Evolutionary conservation across 345 rosid genomes (phyloP).

Genomic region (Luvunga scandens): DNA sequence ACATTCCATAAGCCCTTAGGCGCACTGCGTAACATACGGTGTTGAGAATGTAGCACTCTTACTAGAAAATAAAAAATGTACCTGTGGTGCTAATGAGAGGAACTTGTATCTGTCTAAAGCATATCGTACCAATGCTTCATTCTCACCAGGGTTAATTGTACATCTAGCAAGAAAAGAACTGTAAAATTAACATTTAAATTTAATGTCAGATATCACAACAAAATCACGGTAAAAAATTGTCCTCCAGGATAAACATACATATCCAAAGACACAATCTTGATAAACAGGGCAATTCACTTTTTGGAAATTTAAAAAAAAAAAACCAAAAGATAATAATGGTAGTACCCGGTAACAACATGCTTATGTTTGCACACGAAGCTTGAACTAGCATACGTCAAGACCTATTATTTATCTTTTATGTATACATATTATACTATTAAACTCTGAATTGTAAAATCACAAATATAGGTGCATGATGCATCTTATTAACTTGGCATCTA

Average conservation of each 20-base stretch:
- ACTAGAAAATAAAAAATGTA: slow-evolving; percentile 11
- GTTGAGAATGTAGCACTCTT: not conserved
- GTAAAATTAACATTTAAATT: not conserved
- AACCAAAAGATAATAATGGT: not conserved
- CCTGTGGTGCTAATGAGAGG: slow-evolving; percentile 89
- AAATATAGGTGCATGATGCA: not conserved
- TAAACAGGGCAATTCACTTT: not conserved
- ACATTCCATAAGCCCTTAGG: not conserved
- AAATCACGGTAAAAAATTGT: not conserved
- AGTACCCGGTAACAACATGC: not conserved
- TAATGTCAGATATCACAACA: not conserved
- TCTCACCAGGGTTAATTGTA: slow-evolving; percentile 95
- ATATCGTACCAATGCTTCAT: slow-evolving; percentile 88
- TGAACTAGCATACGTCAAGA: not conserved
- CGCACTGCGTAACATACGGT: not conserved
- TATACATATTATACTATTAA: not conserved
- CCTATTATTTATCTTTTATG: not conserved
- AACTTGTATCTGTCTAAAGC: slow-evolving; percentile 81
- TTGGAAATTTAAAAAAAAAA: not conserved
- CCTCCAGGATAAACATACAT: not conserved
- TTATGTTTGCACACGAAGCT: not conserved
- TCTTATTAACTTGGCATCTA: not conserved
- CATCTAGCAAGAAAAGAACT: slow-evolving; percentile 51
- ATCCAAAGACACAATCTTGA: not conserved
- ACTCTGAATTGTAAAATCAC: not conserved